phyloP scores from a whole-genome alignment of 495 filamentous ascomycete genomes.

The Usnea hakonensis region DNA sequence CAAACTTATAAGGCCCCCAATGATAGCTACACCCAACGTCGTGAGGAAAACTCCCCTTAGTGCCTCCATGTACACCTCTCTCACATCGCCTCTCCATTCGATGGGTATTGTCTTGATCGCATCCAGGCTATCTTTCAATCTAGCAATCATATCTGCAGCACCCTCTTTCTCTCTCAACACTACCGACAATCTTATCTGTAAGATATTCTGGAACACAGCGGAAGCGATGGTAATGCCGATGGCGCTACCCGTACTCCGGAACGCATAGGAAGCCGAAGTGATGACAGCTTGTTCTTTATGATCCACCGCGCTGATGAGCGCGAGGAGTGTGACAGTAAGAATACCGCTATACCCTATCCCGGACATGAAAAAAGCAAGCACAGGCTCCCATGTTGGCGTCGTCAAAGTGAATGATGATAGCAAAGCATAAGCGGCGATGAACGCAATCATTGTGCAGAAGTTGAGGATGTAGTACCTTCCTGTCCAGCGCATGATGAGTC shows the following conservation, averaged over 20 bases:
- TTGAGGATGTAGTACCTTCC: constrained; percentile 53
- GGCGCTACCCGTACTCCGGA: constrained; percentile 19
- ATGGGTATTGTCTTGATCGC: constrained; percentile 62
- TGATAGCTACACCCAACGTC: constrained; percentile 50
- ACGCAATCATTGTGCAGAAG: constrained; percentile 40
- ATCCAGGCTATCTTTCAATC: constrained; percentile 65
- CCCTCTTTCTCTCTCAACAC: constrained; percentile 58
- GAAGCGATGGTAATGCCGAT: constrained; percentile 28
- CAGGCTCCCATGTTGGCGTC: constrained; percentile 45
- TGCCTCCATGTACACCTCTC: constrained; percentile 67
- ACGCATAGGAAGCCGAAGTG: constrained; percentile 19
- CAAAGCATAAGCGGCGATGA: constrained; percentile 36
- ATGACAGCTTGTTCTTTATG: constrained; percentile 54
- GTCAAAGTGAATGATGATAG: constrained; percentile 42
- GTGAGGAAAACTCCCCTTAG: constrained; percentile 69
- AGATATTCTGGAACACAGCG: constrained; percentile 29
- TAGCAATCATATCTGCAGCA: constrained; percentile 59
- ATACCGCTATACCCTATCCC: constrained; percentile 61
- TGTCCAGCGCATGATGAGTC: constrained; percentile 58
- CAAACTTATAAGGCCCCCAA: constrained; percentile 53
- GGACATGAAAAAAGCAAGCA: constrained; percentile 50
- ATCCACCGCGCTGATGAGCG: constrained; percentile 60
- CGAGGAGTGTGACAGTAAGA: constrained; percentile 59
- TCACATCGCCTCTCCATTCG: constrained; percentile 62
- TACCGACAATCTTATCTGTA: constrained; percentile 54